Conservation (phyloP, 2,329 filamentous ascomycete genomes). For the Trichoderma sp. region DNA sequence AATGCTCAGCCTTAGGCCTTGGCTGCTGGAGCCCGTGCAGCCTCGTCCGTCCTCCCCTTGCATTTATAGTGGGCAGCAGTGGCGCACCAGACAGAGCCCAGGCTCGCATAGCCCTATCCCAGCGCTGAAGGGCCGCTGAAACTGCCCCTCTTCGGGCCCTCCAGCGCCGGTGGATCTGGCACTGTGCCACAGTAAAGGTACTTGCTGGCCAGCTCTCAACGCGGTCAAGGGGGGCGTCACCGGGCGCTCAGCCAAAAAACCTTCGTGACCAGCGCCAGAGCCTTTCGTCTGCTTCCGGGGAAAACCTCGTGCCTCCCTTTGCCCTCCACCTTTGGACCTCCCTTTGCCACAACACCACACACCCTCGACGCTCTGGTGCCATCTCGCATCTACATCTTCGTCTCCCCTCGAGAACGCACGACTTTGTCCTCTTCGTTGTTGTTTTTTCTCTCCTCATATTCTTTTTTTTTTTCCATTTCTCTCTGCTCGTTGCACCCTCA, state of each 20-base stretch:
- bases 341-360: constrained; percentile 32
- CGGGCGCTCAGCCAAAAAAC: constrained; percentile 44
- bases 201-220: constrained; percentile 23
- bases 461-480: constrained; percentile 36
- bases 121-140: constrained; percentile 1
- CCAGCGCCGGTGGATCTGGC: constrained; percentile 11
- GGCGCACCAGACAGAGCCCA: constrained; percentile 13
- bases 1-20: background rate
- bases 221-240: constrained; percentile 37
- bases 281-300: constrained; percentile 44
- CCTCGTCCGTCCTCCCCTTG: background rate
- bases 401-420: constrained; percentile 37
- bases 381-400: constrained; percentile 30
- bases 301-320: constrained; percentile 46
- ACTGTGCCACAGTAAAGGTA: constrained; percentile 24
- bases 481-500: constrained; percentile 37
- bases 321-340: constrained; percentile 34
- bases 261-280: constrained; percentile 44
- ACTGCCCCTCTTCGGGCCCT: background rate
- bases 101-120: constrained; percentile 18
- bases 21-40: background rate
- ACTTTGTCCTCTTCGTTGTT: constrained; percentile 39
- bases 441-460: constrained; percentile 36
- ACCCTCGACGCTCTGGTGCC: constrained; percentile 18
- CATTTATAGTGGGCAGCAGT: constrained; percentile 2